Conservation (phyloP, 345 rosid species). For the Aquilaria sinensis region DNA sequence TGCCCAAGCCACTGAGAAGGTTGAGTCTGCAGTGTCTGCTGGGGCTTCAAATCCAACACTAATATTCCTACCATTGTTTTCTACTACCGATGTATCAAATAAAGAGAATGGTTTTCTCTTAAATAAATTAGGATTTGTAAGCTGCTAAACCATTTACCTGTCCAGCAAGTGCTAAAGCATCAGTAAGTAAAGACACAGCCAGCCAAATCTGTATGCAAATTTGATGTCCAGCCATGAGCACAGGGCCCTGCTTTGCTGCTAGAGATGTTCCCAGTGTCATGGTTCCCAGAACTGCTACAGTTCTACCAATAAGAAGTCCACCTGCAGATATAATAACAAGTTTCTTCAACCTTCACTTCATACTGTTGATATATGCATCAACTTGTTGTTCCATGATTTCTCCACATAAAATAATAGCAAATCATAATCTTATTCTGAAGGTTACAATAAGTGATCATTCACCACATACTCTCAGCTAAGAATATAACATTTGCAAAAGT, state of each 20-base stretch:
- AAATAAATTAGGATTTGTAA: too few relatives aligned
- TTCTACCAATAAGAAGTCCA: constrained; percentile 89
- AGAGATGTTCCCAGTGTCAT: constrained; percentile 81
- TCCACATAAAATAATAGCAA: too few relatives aligned
- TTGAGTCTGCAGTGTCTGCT: too few relatives aligned
- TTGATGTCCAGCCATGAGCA: constrained; percentile 95
- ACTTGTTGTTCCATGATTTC: too few relatives aligned
- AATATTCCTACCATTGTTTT: too few relatives aligned
- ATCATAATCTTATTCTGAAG: neutral
- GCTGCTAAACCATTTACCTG: constrained; percentile 42
- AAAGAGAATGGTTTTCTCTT: too few relatives aligned
- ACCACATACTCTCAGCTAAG: neutral
- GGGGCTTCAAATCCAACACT: too few relatives aligned
- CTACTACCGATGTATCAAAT: too few relatives aligned
- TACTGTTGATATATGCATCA: neutral
- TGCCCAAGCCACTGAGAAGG: too few relatives aligned
- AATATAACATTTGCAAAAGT: too few relatives aligned
- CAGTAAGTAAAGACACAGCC: constrained; percentile 84
- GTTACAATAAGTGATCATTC: neutral
- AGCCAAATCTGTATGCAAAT: constrained; percentile 87
- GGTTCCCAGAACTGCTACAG: constrained; percentile 68
- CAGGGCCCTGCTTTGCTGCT: constrained; percentile 83
- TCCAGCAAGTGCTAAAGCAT: constrained; percentile 93
- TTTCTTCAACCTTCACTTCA: neutral
- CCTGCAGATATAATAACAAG: constrained; percentile 34